Conservation (phyloP, 768 basidiomycete species). For the Plicaturopsis crispa region DNA sequence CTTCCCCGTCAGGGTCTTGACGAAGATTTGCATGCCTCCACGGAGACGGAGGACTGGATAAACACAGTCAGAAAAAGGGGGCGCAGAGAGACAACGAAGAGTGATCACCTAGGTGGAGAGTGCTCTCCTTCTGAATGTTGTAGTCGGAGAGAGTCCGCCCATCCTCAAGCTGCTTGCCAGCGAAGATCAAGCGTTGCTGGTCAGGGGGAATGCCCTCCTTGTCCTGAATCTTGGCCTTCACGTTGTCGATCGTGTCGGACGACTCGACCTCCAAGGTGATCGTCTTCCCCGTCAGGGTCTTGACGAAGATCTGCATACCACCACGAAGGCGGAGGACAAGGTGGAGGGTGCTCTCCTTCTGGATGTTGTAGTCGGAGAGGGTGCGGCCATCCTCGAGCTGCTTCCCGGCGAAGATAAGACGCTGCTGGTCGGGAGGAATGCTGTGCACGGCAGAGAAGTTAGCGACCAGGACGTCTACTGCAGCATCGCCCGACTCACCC, state of each 20-base stretch:
- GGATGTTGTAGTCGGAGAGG: conserved; percentile 35
- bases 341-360: conserved; percentile 8
- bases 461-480: no score
- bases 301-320: conserved; percentile 66
- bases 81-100: conserved; percentile 1
- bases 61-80: no score
- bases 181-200: conserved; percentile 37
- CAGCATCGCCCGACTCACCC: no score
- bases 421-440: conserved; percentile 38
- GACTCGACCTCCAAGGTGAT: conserved; percentile 95
- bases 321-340: conserved; percentile 13
- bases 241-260: conserved; percentile 67
- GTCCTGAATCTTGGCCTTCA: conserved; percentile 42
- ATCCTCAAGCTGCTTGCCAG: conserved; percentile 43
- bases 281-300: conserved; percentile 85
- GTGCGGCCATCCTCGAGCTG: conserved; percentile 44
- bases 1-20: conserved; percentile 44
- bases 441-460: neutral
- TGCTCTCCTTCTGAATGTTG: conserved; percentile 55
- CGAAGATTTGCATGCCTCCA: conserved; percentile 47
- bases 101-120: conserved; percentile 33
- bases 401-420: conserved; percentile 40
- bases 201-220: conserved; percentile 41
- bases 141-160: conserved; percentile 39
- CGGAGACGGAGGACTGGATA: conserved; percentile 35